Evolutionary conservation across 2,329 filamentous ascomycete species (phyloP).

Genomic region (Eutypella sp.): DNA sequence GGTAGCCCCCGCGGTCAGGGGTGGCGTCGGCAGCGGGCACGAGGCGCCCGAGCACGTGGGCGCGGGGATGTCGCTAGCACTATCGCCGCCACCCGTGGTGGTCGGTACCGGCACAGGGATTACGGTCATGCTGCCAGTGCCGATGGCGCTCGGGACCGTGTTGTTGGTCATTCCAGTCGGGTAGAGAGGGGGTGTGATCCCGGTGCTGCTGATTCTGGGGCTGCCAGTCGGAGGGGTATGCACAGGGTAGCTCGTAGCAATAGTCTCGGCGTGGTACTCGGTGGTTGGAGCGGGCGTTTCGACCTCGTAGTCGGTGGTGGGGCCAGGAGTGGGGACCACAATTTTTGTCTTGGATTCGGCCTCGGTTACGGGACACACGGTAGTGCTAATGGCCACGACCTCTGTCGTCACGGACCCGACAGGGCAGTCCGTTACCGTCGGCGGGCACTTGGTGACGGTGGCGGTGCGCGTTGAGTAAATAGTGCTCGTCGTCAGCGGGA

Average conservation of each 20-base stretch:
- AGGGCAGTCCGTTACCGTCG: slow-evolving; percentile 46
- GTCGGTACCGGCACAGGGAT: slow-evolving; percentile 34
- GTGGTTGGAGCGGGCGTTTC: too few species aligned
- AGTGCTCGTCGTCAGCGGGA: slow-evolving; percentile 17
- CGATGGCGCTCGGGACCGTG: slow-evolving; percentile 59
- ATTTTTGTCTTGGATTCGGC: slow-evolving; percentile 4
- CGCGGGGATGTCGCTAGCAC: neutral
- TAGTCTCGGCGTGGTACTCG: neutral
- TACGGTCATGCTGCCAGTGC: slow-evolving; percentile 53
- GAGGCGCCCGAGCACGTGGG: slow-evolving; percentile 5
- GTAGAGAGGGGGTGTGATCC: slow-evolving; percentile 65
- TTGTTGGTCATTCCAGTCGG: slow-evolving; percentile 64
- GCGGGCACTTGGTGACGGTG: slow-evolving; percentile 51
- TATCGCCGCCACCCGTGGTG: neutral
- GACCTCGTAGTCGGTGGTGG: neutral
- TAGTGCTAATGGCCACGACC: slow-evolving; percentile 31
- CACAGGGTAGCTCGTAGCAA: slow-evolving; percentile 44
- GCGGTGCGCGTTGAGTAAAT: slow-evolving; percentile 44
- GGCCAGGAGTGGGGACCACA: too few species aligned
- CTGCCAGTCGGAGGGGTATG: slow-evolving; percentile 49
- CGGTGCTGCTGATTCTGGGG: slow-evolving; percentile 33
- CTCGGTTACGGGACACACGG: slow-evolving; percentile 22
- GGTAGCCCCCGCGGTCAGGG: slow-evolving; percentile 15
- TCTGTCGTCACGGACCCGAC: slow-evolving; percentile 22
- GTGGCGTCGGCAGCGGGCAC: slow-evolving; percentile 5